Percentiles rank a stretch among this genome's conserved stretches.
These are phyloP conservation scores for Ceratocystis eucalypticola DNA, from an alignment of 2,329 filamentous ascomycete species.

Conservation along the genomic window DNA sequence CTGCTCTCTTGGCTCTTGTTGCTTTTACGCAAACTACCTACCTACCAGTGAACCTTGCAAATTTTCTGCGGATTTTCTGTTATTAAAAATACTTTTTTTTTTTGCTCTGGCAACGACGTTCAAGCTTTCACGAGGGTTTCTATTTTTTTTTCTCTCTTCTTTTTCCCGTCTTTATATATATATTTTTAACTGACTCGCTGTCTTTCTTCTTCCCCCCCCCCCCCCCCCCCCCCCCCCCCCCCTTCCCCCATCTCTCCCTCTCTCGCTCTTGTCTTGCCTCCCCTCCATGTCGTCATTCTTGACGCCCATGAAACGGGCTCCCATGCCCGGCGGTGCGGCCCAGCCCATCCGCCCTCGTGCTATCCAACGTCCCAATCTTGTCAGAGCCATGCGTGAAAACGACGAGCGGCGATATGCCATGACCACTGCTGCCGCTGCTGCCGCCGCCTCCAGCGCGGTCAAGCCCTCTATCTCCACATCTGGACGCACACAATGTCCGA, in stretches of 20 bases:
- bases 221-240: too few relatives aligned
- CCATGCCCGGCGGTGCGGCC: slow-evolving; percentile 23
- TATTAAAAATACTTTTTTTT: neutral
- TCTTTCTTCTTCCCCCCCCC: neutral
- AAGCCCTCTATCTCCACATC: slow-evolving; percentile 24
- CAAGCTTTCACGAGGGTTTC: neutral
- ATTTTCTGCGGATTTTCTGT: neutral
- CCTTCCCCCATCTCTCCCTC: neutral
- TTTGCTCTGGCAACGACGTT: neutral
- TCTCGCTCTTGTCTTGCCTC: neutral
- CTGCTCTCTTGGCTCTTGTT: too few relatives aligned
- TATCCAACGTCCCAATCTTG: slow-evolving; percentile 34
- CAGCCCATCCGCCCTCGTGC: slow-evolving; percentile 27
- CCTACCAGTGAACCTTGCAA: too few relatives aligned
- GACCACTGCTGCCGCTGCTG: slow-evolving; percentile 23
- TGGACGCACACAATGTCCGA: slow-evolving; percentile 38
- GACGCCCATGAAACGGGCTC: slow-evolving; percentile 29
- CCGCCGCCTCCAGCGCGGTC: slow-evolving; percentile 23
- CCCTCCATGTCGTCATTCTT: slow-evolving; percentile 35
- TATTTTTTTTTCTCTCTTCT: neutral
- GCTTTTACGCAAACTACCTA: too few relatives aligned
- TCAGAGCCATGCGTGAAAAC: slow-evolving; percentile 40
- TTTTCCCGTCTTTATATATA: neutral
- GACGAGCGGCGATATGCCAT: slow-evolving; percentile 32
- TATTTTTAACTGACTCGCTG: too few relatives aligned